Conservation (phyloP, 2,329 filamentous ascomycete genomes). For the Conoideocrella luteorostrata region DNA sequence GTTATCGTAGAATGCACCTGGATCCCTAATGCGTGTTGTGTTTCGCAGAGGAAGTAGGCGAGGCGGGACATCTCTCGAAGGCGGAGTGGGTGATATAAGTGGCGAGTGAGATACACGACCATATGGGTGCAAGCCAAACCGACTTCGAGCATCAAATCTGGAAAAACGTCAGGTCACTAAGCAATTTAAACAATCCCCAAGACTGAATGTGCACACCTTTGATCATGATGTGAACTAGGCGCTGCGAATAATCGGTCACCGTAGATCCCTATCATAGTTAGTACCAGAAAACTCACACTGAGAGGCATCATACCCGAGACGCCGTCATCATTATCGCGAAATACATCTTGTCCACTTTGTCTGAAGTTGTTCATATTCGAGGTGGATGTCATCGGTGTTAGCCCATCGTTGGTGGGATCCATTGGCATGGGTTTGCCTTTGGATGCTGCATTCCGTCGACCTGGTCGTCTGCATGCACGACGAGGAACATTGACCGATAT, state of each 20-base stretch:
- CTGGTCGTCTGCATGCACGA: slow-evolving; percentile 16
- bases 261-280: slow-evolving; percentile 19
- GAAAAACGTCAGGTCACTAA: slow-evolving; percentile 10
- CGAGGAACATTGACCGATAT: slow-evolving; percentile 28
- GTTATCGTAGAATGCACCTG: slow-evolving; percentile 8
- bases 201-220: slow-evolving; percentile 16
- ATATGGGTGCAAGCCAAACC: slow-evolving; percentile 28
- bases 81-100: slow-evolving; percentile 28
- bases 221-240: slow-evolving; percentile 14
- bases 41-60: slow-evolving; percentile 20
- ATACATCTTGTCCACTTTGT: slow-evolving; percentile 23
- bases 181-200: no score
- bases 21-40: slow-evolving; percentile 13
- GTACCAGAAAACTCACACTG: background rate
- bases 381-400: background rate
- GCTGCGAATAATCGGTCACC: slow-evolving; percentile 16
- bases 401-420: background rate
- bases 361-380: slow-evolving; percentile 12
- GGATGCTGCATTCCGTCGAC: slow-evolving; percentile 16
- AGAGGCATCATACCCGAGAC: slow-evolving; percentile 17
- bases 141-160: slow-evolving; percentile 26
- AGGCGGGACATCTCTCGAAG: slow-evolving; percentile 20
- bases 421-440: slow-evolving; percentile 14
- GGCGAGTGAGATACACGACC: slow-evolving; percentile 32
- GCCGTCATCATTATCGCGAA: slow-evolving; percentile 22